Percentiles rank a stretch among this genome's conserved stretches.
Conservation (phyloP, 108 stramenopile genomes). For the Aurantiochytrium sp. region DNA sequence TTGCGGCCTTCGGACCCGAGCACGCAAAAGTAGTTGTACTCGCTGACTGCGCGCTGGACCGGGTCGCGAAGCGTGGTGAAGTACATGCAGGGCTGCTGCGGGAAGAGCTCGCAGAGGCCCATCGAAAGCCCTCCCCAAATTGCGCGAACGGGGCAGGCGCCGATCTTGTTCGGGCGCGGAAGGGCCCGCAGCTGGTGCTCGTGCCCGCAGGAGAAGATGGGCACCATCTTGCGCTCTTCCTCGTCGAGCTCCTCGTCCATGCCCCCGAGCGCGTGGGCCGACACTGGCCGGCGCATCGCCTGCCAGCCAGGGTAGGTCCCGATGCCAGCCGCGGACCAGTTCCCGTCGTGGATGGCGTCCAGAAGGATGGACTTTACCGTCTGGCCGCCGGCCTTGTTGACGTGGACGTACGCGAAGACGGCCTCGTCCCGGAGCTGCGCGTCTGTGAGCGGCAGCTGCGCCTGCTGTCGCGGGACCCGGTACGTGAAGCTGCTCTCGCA, state of each 20-base stretch:
- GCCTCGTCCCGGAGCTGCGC: not conserved
- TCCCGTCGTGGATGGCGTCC: not conserved
- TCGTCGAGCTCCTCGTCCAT: not conserved
- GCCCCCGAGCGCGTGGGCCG: not conserved
- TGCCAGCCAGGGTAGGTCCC: not conserved
- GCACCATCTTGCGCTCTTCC: not conserved
- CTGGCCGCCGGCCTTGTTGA: conserved; percentile 8
- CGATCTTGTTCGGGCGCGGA: not conserved
- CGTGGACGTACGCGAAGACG: not conserved
- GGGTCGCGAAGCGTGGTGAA: not conserved
- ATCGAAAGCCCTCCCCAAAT: not conserved
- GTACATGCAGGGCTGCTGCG: not conserved
- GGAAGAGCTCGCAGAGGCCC: conserved; percentile 17
- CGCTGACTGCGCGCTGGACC: not conserved
- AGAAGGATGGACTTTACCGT: not conserved
- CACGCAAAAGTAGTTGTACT: conserved; percentile 26
- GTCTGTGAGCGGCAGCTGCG: not conserved
- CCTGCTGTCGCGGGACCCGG: not conserved
- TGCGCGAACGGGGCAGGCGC: not conserved
- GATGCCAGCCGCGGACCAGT: not conserved
- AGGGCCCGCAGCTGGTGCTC: not conserved
- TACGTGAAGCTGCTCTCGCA: not conserved
- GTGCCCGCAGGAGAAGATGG: not conserved
- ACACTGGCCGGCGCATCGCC: not conserved
- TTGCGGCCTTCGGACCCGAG: not conserved